Conservation (phyloP, 495 filamentous ascomycete species). For the Podospora conica region DNA sequence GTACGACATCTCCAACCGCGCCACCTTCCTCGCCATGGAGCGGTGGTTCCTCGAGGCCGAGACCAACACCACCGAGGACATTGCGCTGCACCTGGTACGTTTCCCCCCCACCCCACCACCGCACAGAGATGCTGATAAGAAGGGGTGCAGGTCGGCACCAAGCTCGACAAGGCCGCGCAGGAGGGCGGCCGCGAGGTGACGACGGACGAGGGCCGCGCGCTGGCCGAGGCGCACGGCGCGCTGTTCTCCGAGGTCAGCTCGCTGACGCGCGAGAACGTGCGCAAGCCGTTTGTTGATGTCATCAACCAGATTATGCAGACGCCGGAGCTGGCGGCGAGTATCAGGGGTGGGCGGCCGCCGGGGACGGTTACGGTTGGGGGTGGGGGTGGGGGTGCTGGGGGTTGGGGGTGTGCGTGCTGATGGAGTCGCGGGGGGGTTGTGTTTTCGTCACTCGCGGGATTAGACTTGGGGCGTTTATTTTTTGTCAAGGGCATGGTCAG, state of each 20-base stretch:
- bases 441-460: not conserved
- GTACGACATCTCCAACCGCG: conserved; percentile 52
- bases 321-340: conserved; percentile 35
- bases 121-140: not conserved
- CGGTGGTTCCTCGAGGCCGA: conserved; percentile 55
- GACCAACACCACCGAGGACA: conserved; percentile 45
- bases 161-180: conserved; percentile 44
- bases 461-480: not conserved
- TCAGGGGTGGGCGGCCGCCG: conserved; percentile 15
- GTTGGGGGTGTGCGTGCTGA: conserved; percentile 21
- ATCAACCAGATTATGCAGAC: conserved; percentile 47
- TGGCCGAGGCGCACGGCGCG: conserved; percentile 44
- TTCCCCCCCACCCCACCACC: not conserved
- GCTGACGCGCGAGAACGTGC: conserved; percentile 50
- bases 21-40: conserved; percentile 51
- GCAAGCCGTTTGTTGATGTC: conserved; percentile 48
- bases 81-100: conserved; percentile 48
- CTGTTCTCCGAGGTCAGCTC: conserved; percentile 52
- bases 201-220: conserved; percentile 43
- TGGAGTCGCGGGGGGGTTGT: not conserved
- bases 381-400: conserved; percentile 1
- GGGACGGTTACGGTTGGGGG: conserved; percentile 14
- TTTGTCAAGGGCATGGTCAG: not conserved
- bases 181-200: conserved; percentile 46
- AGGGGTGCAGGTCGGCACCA: conserved; percentile 41